phyloP scores from a whole-genome alignment of 306 rosid genomes.

The Castanea crenata region DNA sequence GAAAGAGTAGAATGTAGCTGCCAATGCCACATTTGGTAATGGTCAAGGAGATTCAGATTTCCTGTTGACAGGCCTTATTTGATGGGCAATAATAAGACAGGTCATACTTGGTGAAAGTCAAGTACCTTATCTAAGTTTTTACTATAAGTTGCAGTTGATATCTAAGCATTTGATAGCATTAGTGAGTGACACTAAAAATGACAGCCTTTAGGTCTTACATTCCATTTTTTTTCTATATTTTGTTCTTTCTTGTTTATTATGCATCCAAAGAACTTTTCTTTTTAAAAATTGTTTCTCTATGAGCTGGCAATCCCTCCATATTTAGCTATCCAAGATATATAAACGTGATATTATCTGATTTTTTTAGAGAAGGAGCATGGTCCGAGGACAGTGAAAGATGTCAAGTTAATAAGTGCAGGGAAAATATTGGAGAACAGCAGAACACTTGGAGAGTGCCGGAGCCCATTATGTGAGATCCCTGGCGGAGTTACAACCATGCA shows the following conservation, averaged over 20 bases:
- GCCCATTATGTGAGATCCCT: conserved; percentile 74
- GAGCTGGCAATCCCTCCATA: neutral
- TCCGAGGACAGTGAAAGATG: conserved; percentile 86
- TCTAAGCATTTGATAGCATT: neutral
- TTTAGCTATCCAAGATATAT: conserved; percentile 1
- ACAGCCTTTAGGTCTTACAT: neutral
- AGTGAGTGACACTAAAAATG: neutral
- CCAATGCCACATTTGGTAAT: neutral
- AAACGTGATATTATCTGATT: conserved; percentile 6
- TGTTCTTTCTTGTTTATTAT: neutral
- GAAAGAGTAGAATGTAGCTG: neutral
- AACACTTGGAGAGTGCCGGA: conserved; percentile 84
- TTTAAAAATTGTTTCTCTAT: neutral
- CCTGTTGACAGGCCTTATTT: neutral
- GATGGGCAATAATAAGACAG: neutral
- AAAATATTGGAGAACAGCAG: conserved; percentile 76
- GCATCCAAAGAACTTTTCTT: neutral
- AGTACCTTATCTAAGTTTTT: neutral
- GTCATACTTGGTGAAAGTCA: neutral
- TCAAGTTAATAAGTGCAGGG: conserved; percentile 87
- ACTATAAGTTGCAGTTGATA: neutral
- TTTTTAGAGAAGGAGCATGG: conserved; percentile 77
- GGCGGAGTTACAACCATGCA: conserved; percentile 93
- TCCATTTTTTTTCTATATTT: neutral
- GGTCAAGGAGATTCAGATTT: neutral